Percentiles rank a stretch among this genome's conserved stretches.
These are phyloP conservation scores for Volutella citrinella DNA, from an alignment of 2,329 filamentous ascomycete species.

Conservation along the genomic window DNA sequence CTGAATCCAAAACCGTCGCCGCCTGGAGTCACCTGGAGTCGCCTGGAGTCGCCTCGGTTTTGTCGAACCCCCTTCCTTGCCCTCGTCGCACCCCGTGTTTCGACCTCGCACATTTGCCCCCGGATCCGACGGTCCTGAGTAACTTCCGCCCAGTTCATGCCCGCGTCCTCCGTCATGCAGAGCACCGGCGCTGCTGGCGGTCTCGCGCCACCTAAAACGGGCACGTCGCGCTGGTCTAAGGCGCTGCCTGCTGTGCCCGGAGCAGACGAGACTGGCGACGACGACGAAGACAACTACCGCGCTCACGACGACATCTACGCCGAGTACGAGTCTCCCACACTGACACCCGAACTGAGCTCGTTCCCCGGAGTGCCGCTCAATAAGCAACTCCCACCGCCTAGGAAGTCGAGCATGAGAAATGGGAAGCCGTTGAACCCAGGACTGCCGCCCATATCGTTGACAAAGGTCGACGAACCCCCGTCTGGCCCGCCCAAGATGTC, in stretches of 20 bases:
- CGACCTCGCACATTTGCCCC: slow-evolving; percentile 22
- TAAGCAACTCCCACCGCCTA: slow-evolving; percentile 23
- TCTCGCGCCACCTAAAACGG: slow-evolving; percentile 32
- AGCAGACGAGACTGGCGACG: slow-evolving; percentile 15
- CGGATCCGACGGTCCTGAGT: too few relatives aligned
- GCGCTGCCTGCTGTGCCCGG: slow-evolving; percentile 50
- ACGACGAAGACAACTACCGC: slow-evolving; percentile 20
- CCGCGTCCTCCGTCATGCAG: slow-evolving; percentile 22
- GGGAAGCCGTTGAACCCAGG: slow-evolving; percentile 15
- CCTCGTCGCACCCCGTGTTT: slow-evolving; percentile 20
- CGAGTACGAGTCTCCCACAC: too few relatives aligned
- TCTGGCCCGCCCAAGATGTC: slow-evolving; percentile 24
- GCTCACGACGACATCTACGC: too few relatives aligned
- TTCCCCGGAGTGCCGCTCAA: too few relatives aligned
- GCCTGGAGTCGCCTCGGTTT: too few relatives aligned
- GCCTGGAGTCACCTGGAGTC: too few relatives aligned
- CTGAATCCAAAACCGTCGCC: too few relatives aligned
- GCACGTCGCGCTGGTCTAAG: slow-evolving; percentile 57
- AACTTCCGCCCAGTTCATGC: too few relatives aligned
- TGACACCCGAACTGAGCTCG: too few relatives aligned
- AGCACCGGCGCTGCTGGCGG: slow-evolving; percentile 17
- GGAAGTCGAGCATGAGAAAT: slow-evolving; percentile 20
- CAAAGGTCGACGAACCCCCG: slow-evolving; percentile 3
- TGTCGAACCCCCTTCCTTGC: slow-evolving; percentile 1
- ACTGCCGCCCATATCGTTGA: slow-evolving; percentile 23